A percentile compares a stretch with the other conserved stretches of the same genome.
phyloP scores from a whole-genome alignment of 139 green algal genomes.

The Chlamydomonas schloesseri region DNA sequence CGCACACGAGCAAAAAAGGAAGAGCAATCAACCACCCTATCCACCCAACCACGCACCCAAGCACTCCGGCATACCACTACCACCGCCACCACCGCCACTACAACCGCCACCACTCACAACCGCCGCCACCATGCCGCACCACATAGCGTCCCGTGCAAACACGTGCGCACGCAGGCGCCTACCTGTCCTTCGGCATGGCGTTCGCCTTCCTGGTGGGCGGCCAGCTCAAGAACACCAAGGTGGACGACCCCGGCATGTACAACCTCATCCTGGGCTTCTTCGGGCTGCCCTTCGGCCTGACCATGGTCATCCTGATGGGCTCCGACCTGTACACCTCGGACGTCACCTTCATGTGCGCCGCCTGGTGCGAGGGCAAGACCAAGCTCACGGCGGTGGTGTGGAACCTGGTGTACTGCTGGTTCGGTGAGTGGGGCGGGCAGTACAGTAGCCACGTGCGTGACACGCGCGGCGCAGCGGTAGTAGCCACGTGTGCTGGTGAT shows the following conservation, averaged over 20 bases:
- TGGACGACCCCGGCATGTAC: not conserved
- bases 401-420: not conserved
- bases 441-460: no score
- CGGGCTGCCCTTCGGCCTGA: not conserved
- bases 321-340: not conserved
- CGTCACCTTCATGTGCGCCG: not conserved
- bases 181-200: slow-evolving; percentile 19
- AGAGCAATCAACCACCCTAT: no score
- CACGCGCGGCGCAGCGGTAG: no score
- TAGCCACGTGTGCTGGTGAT: no score
- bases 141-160: no score
- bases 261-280: not conserved
- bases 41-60: no score
- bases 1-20: no score
- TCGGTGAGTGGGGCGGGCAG: not conserved
- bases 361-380: not conserved
- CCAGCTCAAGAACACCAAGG: slow-evolving; percentile 46
- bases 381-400: not conserved
- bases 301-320: not conserved
- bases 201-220: slow-evolving; percentile 13
- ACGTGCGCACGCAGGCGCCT: not conserved
- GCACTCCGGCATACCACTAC: no score
- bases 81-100: no score
- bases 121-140: no score
- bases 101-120: no score